Evolutionary conservation across 2,329 filamentous ascomycete genomes (phyloP), one percentile per base, ranked within the genome.

Genomic region (Dendryphion nanum): DNA sequence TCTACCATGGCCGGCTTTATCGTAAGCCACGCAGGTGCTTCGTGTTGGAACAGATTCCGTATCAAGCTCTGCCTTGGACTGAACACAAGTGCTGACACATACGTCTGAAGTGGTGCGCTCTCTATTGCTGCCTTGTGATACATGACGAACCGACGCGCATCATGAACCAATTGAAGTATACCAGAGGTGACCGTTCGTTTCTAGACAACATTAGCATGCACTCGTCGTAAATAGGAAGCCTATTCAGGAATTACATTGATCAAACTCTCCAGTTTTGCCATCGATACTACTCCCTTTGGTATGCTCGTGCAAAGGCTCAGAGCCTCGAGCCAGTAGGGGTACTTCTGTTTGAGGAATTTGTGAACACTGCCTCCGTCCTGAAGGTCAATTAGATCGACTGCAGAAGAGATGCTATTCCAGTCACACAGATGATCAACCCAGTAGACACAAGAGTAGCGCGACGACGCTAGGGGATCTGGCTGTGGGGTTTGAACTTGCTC

Each of bases 351-450:
- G 2, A 52, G 18, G 20, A 54, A 52, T 6, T 15, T 0, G 24
- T 46, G 4, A 19, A 46, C 35, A 16, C 7, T 24, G 26, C 44
- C 41, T 26, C 30, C 41, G 37, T 41, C 30, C 20, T 33, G 35
- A 4, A 47, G 24, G 19, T 23, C n/a, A 21, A n/a, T n/a, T n/a
- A n/a, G n/a, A n/a, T n/a, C n/a, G n/a, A n/a, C n/a, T n/a, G n/a
- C n/a, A n/a, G n/a, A n/a, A n/a, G 12, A 20, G 10, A 4, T 16
- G 10, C 24, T 26, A 10, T 26, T 26, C 21, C 20, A 42, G 24
- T 44, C 51, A 40, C 38, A 53, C 15, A 67, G 44, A 45, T 68
- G 63, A 26, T 60, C 48, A 19, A 57, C 42, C 66, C 63, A 69
- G 43, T 61, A 61, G 30, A 62, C 37, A 41, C 59, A 66, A 7